A percentile compares a stretch with the other conserved stretches of the same genome.
These are phyloP conservation scores for Crinitomyces ghanaensis DNA, from an alignment of 805 yeast genomes.

Conservation along the genomic window DNA sequence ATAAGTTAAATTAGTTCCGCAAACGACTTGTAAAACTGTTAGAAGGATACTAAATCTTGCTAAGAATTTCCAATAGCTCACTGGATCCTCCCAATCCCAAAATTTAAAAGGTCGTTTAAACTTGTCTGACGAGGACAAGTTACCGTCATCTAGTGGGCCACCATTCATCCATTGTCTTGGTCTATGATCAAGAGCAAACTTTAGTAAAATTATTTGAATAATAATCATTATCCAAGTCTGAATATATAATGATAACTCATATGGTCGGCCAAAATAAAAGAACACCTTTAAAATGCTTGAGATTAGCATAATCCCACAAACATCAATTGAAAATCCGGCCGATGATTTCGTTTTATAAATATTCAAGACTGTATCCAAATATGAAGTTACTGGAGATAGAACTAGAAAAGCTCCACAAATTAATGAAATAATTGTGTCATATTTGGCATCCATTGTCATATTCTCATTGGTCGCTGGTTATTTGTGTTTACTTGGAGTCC, in stretches of 20 bases:
- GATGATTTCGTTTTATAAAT: constrained; percentile 55
- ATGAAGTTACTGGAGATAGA: constrained; percentile 75
- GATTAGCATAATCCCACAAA: constrained; percentile 82
- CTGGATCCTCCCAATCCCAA: constrained; percentile 76
- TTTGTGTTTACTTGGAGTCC: too few species aligned
- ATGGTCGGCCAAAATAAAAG: constrained; percentile 70
- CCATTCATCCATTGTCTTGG: constrained; percentile 16
- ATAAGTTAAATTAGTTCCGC: constrained; percentile 29
- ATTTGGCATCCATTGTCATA: too few species aligned
- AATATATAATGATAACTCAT: constrained; percentile 63
- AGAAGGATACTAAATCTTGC: constrained; percentile 33
- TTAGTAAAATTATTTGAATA: constrained; percentile 56
- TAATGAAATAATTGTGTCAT: too few species aligned
- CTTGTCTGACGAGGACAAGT: neutral
- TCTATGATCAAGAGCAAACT: constrained; percentile 40
- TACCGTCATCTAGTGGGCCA: constrained; percentile 11
- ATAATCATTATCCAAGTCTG: constrained; percentile 81
- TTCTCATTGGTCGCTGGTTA: too few species aligned
- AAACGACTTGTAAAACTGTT: constrained; percentile 31
- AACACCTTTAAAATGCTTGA: constrained; percentile 63
- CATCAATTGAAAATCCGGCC: constrained; percentile 79
- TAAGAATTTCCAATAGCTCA: constrained; percentile 53
- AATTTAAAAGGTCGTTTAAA: constrained; percentile 38
- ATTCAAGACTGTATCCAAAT: constrained; percentile 69
- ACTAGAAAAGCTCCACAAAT: constrained; percentile 61